These are phyloP conservation scores for Calycina marina DNA, from an alignment of 2,329 filamentous ascomycete genomes.

Conservation along the genomic window DNA sequence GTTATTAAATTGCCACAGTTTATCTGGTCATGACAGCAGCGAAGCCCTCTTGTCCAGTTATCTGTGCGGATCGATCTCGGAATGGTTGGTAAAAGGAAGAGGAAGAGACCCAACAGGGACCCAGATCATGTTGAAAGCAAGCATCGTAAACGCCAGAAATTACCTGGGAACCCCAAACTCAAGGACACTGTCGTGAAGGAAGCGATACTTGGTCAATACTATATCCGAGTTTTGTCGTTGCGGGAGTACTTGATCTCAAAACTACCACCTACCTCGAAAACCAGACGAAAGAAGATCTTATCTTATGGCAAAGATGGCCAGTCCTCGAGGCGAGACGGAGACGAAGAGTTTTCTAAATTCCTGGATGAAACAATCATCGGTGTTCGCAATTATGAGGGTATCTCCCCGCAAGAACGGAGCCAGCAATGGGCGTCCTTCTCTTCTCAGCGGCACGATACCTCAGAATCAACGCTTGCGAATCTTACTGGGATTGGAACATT, in stretches of 20 bases:
- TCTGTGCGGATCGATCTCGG: too few relatives aligned
- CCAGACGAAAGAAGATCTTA: constrained; percentile 42
- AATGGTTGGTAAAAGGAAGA: constrained; percentile 30
- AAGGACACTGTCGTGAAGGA: constrained; percentile 29
- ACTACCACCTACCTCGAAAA: constrained; percentile 51
- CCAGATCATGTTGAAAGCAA: too few relatives aligned
- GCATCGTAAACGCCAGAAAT: constrained; percentile 18
- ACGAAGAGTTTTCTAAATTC: constrained; percentile 10
- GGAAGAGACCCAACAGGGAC: constrained; percentile 19
- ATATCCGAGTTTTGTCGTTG: constrained; percentile 48
- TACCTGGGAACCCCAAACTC: constrained; percentile 3
- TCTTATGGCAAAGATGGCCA: constrained; percentile 21
- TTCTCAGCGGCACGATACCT: constrained; percentile 45
- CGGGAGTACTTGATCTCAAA: constrained; percentile 54
- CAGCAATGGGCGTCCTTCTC: constrained; percentile 46
- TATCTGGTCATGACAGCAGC: too few relatives aligned
- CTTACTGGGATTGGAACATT: constrained; percentile 30
- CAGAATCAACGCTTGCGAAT: constrained; percentile 34
- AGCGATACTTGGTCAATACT: constrained; percentile 55
- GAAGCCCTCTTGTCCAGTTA: too few relatives aligned
- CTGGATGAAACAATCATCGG: constrained; percentile 22
- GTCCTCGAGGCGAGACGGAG: neutral
- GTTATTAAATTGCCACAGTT: too few relatives aligned
- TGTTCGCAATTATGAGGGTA: constrained; percentile 9
- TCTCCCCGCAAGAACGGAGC: constrained; percentile 27